Conservation (phyloP, 1,284 basidiomycete species). For the Peniophora sp. region DNA sequence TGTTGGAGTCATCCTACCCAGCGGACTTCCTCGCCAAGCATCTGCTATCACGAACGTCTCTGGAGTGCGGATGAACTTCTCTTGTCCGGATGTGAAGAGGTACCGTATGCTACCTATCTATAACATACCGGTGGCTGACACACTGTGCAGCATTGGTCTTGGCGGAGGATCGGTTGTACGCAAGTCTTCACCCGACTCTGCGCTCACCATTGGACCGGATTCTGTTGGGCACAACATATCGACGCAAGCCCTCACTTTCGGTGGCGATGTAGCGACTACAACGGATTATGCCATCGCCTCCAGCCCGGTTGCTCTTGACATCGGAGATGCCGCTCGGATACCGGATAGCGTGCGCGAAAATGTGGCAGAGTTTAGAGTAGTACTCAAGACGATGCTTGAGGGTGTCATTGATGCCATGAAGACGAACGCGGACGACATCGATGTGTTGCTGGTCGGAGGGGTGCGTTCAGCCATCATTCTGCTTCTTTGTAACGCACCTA, state of each 20-base stretch:
- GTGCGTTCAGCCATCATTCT: conserved; percentile 22
- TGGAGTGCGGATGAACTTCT: conserved; percentile 35
- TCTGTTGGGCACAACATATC: conserved; percentile 47
- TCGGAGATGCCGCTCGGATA: conserved; percentile 30
- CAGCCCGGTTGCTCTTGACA: conserved; percentile 16
- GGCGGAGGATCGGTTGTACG: conserved; percentile 41
- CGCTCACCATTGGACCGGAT: conserved; percentile 44
- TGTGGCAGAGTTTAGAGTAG: conserved; percentile 22
- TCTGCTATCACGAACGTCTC: conserved; percentile 38
- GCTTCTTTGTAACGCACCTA: conserved; percentile 20
- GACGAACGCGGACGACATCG: conserved; percentile 40
- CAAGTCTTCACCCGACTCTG: conserved; percentile 14
- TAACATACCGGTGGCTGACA: not conserved
- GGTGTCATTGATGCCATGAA: conserved; percentile 42
- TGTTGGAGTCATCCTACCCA: conserved; percentile 41
- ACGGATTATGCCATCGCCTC: conserved; percentile 41
- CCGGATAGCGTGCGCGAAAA: conserved; percentile 18
- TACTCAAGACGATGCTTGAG: conserved; percentile 45
- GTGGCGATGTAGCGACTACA: conserved; percentile 40
- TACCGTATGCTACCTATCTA: not conserved
- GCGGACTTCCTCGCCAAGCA: conserved; percentile 44
- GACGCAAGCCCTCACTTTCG: conserved; percentile 40
- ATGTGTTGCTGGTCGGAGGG: conserved; percentile 45
- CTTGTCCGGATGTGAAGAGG: conserved; percentile 35
- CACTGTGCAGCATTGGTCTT: conserved; percentile 32